These are phyloP conservation scores for Beauveria australis DNA, from an alignment of 2,329 filamentous ascomycete genomes.

Conservation along the genomic window DNA sequence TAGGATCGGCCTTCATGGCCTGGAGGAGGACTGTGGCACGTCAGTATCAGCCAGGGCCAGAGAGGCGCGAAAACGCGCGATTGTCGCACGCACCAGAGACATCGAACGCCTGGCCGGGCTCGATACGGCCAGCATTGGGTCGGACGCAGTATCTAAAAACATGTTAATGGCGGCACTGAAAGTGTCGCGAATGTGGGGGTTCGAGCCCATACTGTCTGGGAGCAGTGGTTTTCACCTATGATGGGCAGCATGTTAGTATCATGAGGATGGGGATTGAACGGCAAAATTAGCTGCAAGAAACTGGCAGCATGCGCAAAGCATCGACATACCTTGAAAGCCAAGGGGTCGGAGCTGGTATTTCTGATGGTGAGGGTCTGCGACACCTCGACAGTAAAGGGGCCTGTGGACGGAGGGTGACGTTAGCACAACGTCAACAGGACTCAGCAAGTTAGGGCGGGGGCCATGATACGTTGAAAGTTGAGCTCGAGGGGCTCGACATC, in stretches of 20 bases:
- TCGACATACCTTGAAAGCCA: conserved; percentile 60
- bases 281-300: not conserved
- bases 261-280: not conserved
- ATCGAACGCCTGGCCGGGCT: conserved; percentile 81
- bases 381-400: conserved; percentile 60
- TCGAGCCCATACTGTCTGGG: conserved; percentile 78
- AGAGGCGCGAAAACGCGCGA: not conserved
- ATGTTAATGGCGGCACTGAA: conserved; percentile 13
- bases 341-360: conserved; percentile 53
- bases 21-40: conserved; percentile 70
- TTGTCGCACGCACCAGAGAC: conserved; percentile 65
- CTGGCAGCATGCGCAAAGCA: not conserved
- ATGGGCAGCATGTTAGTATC: conserved; percentile 19
- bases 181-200: not conserved
- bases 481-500: conserved; percentile 88
- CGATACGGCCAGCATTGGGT: conserved; percentile 93
- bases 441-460: not conserved
- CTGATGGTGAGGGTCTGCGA: conserved; percentile 56
- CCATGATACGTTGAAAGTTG: conserved; percentile 76
- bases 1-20: conserved; percentile 93
- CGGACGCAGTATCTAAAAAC: conserved; percentile 82
- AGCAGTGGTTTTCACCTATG: conserved; percentile 93
- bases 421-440: conserved; percentile 5
- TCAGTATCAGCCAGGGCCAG: not conserved
- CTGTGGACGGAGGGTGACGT: conserved; percentile 29